Evolutionary conservation across 202 grass and related monocot genomes (phyloP), one percentile per base, ranked within the genome.

Genomic region (Zizania palustris): DNA sequence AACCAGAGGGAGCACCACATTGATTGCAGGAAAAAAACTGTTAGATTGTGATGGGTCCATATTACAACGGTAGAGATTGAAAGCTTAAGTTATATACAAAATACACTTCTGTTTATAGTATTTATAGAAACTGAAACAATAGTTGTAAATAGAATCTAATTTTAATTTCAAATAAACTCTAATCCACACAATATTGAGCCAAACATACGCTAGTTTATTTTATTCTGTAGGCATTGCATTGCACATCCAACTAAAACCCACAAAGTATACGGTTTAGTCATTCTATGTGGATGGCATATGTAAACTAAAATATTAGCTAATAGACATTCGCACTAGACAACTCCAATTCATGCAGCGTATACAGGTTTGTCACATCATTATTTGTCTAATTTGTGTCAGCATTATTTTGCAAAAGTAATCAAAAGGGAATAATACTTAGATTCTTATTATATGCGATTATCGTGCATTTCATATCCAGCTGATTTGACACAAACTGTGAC

Each of bases 391-490:
- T n/a, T 60, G 44, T 3, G 4, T n/a, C 56, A 63, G 1, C 7
- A 53, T 34, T 44, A 69, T 49, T 82, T 56, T 68, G 20, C 34
- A 33, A 5, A 1, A 75, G 33, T 2, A 5, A 49, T 67, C 13
- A 18, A 59, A 60, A 20, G 16, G 55, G 34, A 65, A 38, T 38
- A 53, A 19, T 18, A 7, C 21, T 19, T 37, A 58, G 3, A 39
- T 66, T 60, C 36, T 82, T n/a, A 59, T 61, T 67, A 35, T 14
- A 6, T 61, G 45, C 13, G 11, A 62, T 19, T 41, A 43, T 28
- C 69, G 42, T 75, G 35, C 19, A 51, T 51, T 67, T 53, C 44
- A 63, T 5, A 61, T 71, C 65, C 51, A 70, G 63, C 39, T 38
- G 70, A 64, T n/a, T 54, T 0, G 6, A 15, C 15, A 53, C 68